Base-by-base conservation (phyloP, 2,329 filamentous ascomycete species). In the Alternaria conjuncta region DNA sequence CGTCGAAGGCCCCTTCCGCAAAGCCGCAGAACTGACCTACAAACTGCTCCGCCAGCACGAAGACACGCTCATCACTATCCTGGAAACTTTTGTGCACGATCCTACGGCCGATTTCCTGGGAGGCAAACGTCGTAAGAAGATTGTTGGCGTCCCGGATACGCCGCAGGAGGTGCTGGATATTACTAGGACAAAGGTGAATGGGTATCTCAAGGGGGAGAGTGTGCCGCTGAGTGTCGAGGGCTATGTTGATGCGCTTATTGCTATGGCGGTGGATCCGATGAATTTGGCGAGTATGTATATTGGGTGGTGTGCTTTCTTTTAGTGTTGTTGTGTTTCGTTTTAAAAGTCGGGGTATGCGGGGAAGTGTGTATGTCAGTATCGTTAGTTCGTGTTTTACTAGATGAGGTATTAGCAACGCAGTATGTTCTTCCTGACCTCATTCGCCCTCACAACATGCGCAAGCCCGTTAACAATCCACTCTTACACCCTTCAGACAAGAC, bases 11-110 rank as follows among this genome's bases (percentile, higher is more conserved):
- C 94, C 96, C 0, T 99, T 97, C 81, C 88, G 94, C 45, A 92
- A 92, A 74, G 95, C 93, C 53, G 95, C 92, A 64, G 96, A 99
- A 81, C 86, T 98, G 65, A 97, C 94, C 11, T 86, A 98, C 64
- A 86, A 88, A 46, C 89, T 97, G 26, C 85, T 98, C 10, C 87
- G 96, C 2, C 92, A 96, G 78, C 94, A 97, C 75, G 92, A 97
- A 79, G 96, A 99, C 80, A 97, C 95, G 43, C 84, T 99, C 62
- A 97, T 99, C 90, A 97, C 95, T 0, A 95, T 99, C 54, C 85
- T 99, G 1, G 96, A 99, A 82, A 94, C 96, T 0, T 99, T 99
- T 76, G 88, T 99, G 68, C 94, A 99, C 76, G 96, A 99, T 78
- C 96, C 96, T 0, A 98, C 96, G 13, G 89, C 97, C 12, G 96